Base-by-base conservation (phyloP, 805 yeast genomes). In the Candida verbasci region DNA sequence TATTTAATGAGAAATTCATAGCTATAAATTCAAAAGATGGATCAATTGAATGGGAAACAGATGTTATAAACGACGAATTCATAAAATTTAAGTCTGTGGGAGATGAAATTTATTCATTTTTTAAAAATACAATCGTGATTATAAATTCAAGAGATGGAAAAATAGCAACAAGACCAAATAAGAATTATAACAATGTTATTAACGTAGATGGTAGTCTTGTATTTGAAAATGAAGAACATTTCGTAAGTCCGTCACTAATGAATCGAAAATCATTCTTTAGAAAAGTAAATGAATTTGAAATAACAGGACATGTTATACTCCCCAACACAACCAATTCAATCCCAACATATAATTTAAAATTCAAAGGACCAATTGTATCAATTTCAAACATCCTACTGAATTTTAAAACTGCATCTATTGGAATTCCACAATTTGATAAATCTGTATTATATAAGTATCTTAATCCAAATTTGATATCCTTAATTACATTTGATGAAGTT, bases 361-460 rank as follows among this genome's bases (percentile, higher is more conserved):
- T 41, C 16, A 24, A 31, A 4, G 42, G 40, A 16, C 34, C 30
- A 27, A 43, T 52, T 10, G 29, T 32, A 1, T 34, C 41, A 4
- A 47, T 56, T 15, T 29, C 46, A 16, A 34, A 44, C 6, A 56
- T 52, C 29, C 58, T 60, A 5, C 33, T 23, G 3, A 52, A 50
- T 24, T 38, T 53, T 3, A 43, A 42, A 24, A 53, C 65, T 2
- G 40, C 82, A 0, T 80, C 82, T 10, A 54, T 81, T 32, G 97
- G 95, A 7, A 70, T 75, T 17, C 75, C 83, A 0, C 60, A 84
- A 20, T 80, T 82, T 15, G 80, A 83, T 47, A 73, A 86, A 52
- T 68, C 80, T 1, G 91, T 86, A 1, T 60, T 87, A 26, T 87
- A 89, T 73, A 93, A 91, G 58, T 89, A 83, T 55, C 60, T 89